Evolutionary conservation across 257 asterid genomes (phyloP).

Genomic region (Nicotiana obtusifolia): DNA sequence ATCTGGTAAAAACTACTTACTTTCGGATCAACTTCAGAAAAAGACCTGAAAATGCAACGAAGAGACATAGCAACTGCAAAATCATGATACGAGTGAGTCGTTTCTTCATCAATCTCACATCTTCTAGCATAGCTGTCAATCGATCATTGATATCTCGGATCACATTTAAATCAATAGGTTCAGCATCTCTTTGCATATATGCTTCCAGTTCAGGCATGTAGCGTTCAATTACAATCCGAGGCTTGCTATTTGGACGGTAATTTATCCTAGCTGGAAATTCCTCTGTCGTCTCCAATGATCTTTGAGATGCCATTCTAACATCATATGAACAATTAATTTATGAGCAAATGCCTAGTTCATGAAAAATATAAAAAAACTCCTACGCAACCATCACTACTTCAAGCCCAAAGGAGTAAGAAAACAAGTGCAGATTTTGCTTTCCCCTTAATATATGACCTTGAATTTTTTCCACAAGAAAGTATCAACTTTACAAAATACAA

Average conservation of each 20-base stretch:
- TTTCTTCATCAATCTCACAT: slow-evolving; percentile 18
- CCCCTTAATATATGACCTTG: neutral
- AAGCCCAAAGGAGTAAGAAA: neutral
- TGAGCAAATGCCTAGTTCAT: neutral
- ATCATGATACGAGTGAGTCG: slow-evolving; percentile 8
- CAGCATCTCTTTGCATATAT: slow-evolving; percentile 9
- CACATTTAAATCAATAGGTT: slow-evolving; percentile 7
- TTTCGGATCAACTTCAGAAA: slow-evolving; percentile 11
- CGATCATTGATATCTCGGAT: slow-evolving; percentile 12
- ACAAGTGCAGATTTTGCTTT: neutral
- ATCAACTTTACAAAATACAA: neutral
- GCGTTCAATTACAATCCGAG: slow-evolving; percentile 9
- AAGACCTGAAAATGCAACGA: slow-evolving; percentile 10
- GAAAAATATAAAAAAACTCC: neutral
- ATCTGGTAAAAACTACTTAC: neutral
- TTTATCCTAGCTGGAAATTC: slow-evolving; percentile 8
- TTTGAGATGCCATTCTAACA: slow-evolving; percentile 13
- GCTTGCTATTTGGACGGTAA: slow-evolving; percentile 8
- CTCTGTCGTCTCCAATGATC: neutral
- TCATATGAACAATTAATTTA: neutral
- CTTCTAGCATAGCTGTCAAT: slow-evolving; percentile 11
- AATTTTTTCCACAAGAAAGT: neutral
- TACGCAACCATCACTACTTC: neutral
- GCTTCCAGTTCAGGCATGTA: slow-evolving; percentile 15
- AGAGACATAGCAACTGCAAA: slow-evolving; percentile 5